Evolutionary conservation across 306 rosid genomes (phyloP), one percentile per base, ranked within the genome.

Genomic region (Begonia peltatifolia): DNA sequence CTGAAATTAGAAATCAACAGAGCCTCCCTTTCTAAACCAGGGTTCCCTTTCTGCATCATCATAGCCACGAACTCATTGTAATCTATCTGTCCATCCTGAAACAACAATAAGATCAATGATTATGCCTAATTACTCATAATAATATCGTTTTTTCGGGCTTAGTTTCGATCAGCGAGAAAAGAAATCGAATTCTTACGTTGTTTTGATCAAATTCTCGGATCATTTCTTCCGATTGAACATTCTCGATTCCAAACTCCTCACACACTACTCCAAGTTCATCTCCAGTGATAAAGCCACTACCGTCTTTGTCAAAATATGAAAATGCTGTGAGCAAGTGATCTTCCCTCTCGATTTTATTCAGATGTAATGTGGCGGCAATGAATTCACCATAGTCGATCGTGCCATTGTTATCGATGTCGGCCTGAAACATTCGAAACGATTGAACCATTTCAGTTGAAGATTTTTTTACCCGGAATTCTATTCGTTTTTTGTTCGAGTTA

Each of bases 41-140:
- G 81, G 14, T 10, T 44, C 2, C 48, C 48, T 44, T 44, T 44
- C 48, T 44, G 48, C 48, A 44, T 44, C 48, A 44, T 44, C 48
- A 79, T 74, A 0, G 79, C 79, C 46, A 78, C 67, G 46, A 79
- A 79, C 68, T 79, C 84, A 42, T 64, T 71, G 69, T 75, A 79
- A 68, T 79, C 84, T 68, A 79, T 79, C 58, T 74, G 78, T 49
- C 84, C 84, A 71, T 79, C 84, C 84, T 79, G 84, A 68, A 71
- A 5, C 38, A 30, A 7, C 38, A 30, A 30, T 35, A 35, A 53
- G 30, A 41, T 13, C 12, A 42, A 22, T 14, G 6, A 71, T 30
- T 30, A 30, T 5, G 9, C 1, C 38, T 1, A 30, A 30, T 30
- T 5, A 30, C 38, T 30, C 38, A 5, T 7, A 30, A 30, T 30